Percentiles rank a stretch among this genome's conserved stretches.
Conservation (phyloP, 2,329 filamentous ascomycete species). For the Fonsecaea monophora region DNA sequence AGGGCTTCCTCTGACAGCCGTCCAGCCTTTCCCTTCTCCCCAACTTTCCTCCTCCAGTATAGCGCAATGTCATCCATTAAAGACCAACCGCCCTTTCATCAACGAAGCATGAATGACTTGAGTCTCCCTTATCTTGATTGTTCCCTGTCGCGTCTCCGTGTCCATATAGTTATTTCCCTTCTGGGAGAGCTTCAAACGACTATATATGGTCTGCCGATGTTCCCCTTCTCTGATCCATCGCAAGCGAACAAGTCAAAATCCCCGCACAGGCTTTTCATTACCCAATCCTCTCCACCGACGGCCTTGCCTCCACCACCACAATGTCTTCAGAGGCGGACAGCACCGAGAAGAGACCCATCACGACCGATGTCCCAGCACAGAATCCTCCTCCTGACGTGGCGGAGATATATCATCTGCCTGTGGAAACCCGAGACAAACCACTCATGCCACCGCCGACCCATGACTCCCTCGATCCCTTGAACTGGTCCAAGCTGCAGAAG, state of each 20-base stretch:
- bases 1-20: neutral
- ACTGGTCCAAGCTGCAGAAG: constrained; percentile 42
- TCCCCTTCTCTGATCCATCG: neutral
- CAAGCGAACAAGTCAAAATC: neutral
- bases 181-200: neutral
- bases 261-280: constrained; percentile 1
- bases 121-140: neutral
- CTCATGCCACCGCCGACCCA: constrained; percentile 43
- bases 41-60: constrained; percentile 14
- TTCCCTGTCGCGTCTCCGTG: neutral
- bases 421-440: constrained; percentile 5
- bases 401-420: constrained; percentile 3
- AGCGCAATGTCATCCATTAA: neutral
- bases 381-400: neutral
- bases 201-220: neutral
- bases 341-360: neutral
- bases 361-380: neutral
- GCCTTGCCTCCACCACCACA: neutral
- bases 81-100: too few species aligned
- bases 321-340: neutral
- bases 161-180: neutral
- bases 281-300: constrained; percentile 1
- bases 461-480: constrained; percentile 43
- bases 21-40: constrained; percentile 7
- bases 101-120: neutral